These are phyloP conservation scores for Blastobotrys illinoisensis DNA, from an alignment of 1,139 yeast species.

Conservation along the genomic window DNA sequence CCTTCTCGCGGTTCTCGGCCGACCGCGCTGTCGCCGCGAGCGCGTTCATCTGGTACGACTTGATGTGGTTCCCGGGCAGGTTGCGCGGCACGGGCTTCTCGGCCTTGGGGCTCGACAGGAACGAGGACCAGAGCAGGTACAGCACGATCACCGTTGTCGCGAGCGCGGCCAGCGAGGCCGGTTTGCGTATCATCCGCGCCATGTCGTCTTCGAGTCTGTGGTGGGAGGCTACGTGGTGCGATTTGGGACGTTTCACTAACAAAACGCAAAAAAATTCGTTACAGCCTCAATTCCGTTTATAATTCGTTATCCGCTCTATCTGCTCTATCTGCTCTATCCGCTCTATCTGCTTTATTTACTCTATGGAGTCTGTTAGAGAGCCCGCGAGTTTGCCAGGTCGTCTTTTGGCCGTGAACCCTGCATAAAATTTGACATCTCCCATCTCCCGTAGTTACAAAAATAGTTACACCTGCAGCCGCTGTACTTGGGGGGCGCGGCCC, in stretches of 20 bases:
- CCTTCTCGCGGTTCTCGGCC: slow-evolving; percentile 68
- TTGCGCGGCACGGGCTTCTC: slow-evolving; percentile 44
- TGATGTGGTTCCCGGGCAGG: slow-evolving; percentile 71
- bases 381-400: too few relatives aligned
- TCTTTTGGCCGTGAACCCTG: too few relatives aligned
- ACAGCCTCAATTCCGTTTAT: too few relatives aligned
- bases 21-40: slow-evolving; percentile 67
- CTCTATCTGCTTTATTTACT: too few relatives aligned
- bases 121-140: slow-evolving; percentile 4
- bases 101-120: slow-evolving; percentile 4
- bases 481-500: too few relatives aligned
- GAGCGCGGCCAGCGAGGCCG: slow-evolving; percentile 9
- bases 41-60: slow-evolving; percentile 77
- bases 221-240: background rate
- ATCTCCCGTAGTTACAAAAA: too few relatives aligned
- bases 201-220: background rate
- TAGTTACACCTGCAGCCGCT: too few relatives aligned
- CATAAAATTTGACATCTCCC: too few relatives aligned
- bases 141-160: slow-evolving; percentile 4
- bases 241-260: background rate
- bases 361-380: too few relatives aligned
- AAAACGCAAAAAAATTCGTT: background rate
- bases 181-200: slow-evolving; percentile 12
- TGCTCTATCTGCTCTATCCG: too few relatives aligned
- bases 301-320: too few relatives aligned